A percentile compares a stretch with the other conserved stretches of the same genome.
Evolutionary conservation across 768 basidiomycete species (phyloP).

Genomic region (Phaeotremella fagi): DNA sequence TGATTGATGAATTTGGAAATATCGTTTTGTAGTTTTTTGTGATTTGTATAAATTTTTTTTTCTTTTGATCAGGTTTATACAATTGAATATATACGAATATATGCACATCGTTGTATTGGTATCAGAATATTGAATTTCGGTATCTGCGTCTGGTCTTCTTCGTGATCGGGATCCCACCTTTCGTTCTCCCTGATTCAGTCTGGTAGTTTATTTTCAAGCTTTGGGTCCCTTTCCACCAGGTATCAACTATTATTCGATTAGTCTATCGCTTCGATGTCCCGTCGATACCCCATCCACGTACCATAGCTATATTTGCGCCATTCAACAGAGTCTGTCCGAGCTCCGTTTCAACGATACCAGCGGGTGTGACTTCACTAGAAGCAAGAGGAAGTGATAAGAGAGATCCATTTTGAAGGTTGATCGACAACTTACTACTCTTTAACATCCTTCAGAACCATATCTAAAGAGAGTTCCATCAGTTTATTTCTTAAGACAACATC

Average conservation of each 20-base stretch:
- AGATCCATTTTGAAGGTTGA: neutral
- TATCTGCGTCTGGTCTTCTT: no score
- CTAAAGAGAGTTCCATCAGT: no score
- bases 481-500: no score
- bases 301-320: constrained; percentile 77
- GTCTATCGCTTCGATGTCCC: no score
- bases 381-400: no score
- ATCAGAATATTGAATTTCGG: neutral
- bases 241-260: no score
- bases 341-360: constrained; percentile 66
- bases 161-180: no score
- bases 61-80: no score
- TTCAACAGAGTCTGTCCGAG: constrained; percentile 59
- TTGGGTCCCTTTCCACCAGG: constrained; percentile 65
- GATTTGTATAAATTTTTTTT: neutral
- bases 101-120: neutral
- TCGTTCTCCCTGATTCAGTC: no score
- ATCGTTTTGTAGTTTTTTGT: neutral
- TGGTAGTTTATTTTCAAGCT: constrained; percentile 6
- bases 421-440: constrained; percentile 74
- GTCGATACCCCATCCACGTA: constrained; percentile 51
- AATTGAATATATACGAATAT: no score
- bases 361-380: constrained; percentile 76
- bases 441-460: constrained; percentile 72
- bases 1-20: constrained; percentile 7